Base-by-base conservation (phyloP, 805 yeast species). In the Hanseniaspora vineae region DNA sequence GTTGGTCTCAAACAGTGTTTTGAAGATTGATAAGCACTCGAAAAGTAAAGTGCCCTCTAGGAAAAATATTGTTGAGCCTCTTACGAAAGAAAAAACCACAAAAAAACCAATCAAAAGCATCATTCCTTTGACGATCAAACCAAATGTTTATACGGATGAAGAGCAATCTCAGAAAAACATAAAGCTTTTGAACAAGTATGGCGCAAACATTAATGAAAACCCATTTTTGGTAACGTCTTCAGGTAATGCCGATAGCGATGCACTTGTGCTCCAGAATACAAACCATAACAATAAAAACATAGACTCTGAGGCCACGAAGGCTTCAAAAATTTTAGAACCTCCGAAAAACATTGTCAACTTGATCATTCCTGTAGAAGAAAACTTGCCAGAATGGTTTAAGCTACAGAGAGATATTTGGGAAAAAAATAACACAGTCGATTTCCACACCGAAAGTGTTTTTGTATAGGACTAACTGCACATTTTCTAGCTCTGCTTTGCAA, bases 331-430 rank as follows among this genome's bases (percentile, higher is more conserved):
- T 8, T 23, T 23, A 23, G 29, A 23, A 5, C 29, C 29, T 23
- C 29, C 29, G 8, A 23, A 45, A 53, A 58, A 78, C 47, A 67
- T n/a, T 11, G 45, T 47, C 13, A 31, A 43, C 3, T 23, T 47
- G 3, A 42, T 33, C 29, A 69, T 84, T 6, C 95, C 95, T 0
- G 66, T 71, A 9, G 87, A 80, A 45, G 63, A 69, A 12, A 67
- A 72, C 39, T 67, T 87, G n/a, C 95, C 95, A 0, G 66, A 59
- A 1, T 87, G 96, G 96, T 84, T 85, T 55, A 67, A 67, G 18
- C 61, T 66, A 31, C 84, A 83, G 49, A 62, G 89, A 50, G 74
- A 78, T 51, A 57, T 67, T 47, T 84, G 90, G 94, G 88, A 82
- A 54, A 64, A 61, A 44, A 70, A 61, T 45, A 64, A 61, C 45